A percentile compares a stretch with the other conserved stretches of the same genome.
These are phyloP conservation scores for Triticum aestivum DNA, from an alignment of 176 grass and related monocot genomes.

Conservation along the genomic window IWGSC_CS_RefSeq_v2.1 NC_057798.1:727080259-727080758, in stretches of 20 bases:
- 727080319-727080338: background rate
- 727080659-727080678: conserved; percentile 86
- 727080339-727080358: conserved; percentile 71
- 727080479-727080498: conserved; percentile 87
- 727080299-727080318: background rate
- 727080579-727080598: conserved; percentile 32
- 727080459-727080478: conserved; percentile 92
- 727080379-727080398: conserved; percentile 95
- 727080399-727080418: conserved; percentile 93
- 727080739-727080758: background rate
- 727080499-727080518: conserved; percentile 87
- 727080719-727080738: background rate
- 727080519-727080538: conserved; percentile 31
- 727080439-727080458: conserved; percentile 89
- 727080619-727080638: conserved; percentile 90
- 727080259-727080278: background rate
- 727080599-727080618: conserved; percentile 91
- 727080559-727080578: background rate
- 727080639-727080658: conserved; percentile 75
- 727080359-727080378: conserved; percentile 80
- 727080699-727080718: background rate
- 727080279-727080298: background rate
- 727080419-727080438: conserved; percentile 86
- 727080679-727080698: conserved; percentile 22
- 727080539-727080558: background rate